Evolutionary conservation across 495 filamentous ascomycete species (phyloP), one percentile per base, ranked within the genome.

Genomic region (Parmelia sp.): DNA sequence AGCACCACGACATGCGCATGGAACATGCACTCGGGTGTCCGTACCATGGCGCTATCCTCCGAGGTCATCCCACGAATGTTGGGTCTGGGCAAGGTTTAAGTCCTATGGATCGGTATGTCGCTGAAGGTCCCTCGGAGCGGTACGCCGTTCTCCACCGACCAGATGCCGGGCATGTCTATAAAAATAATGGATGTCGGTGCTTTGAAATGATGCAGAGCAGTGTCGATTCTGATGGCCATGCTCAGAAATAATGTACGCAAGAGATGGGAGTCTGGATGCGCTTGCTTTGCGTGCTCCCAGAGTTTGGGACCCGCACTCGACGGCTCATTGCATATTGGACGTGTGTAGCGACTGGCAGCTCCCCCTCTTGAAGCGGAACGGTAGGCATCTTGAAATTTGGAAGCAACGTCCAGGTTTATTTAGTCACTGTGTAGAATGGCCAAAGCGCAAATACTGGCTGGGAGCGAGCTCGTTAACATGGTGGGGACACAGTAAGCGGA

Each of bases 51-150:
- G 21, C 17, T 4, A 36, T 45, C 35, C 35, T 36, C 36, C 58
- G 51, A 66, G 60, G 27, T 12, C 29, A 15, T 58, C 37, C 29
- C 27, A 27, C 35, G 42, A 58, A 47, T 37, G 19, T 33, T 62
- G 15, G 60, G 2, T 31, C 49, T 42, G 31, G 35, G 31, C 59
- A 49, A 61, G 66, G 58, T 57, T 27, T 61, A 14, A 36, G 63
- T 42, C 63, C 66, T 9, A 68, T 61, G 58, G 63, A 68, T 39
- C 45, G 66, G 39, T 68, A 57, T 31, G 33, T 61, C 37, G 49
- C 62, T 19, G 66, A 65, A 35, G 57, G 57, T 42, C 66, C 45
- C 39, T 65, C 66, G 19, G 66, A 65, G 39, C 62, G 49, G 15
- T 45, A 39, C 25, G 66, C 62, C 47, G 47, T 68, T 35, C 45